Evolutionary conservation across 2,329 filamentous ascomycete genomes (phyloP), one percentile per base, ranked within the genome.

Genomic region (Trichoderma sp.): DNA sequence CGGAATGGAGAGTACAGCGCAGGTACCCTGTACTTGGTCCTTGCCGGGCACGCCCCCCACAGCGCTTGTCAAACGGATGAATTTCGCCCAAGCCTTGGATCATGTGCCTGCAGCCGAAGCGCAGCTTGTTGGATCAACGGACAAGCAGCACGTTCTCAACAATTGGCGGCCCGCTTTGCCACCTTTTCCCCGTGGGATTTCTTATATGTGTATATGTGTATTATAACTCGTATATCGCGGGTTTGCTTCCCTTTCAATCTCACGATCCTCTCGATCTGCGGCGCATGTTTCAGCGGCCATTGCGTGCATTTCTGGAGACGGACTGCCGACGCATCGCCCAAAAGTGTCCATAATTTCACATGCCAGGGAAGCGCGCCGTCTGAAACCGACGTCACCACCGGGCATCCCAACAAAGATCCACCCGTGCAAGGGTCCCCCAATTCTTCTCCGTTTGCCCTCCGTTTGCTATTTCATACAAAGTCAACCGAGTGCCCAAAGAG

Each of bases 121-220:
- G 50, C 67, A 38, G 67, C 60, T 71, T 75, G 60, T 59, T 75
- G 68, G 74, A 71, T 75, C 56, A 62, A 74, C 45, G 63, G 71
- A 74, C 63, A 59, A 33, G 64, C 64, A 68, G 53, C 72, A 75
- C 64, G 69, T 75, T 68, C 72, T 75, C 72, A 75, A 75, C 72
- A 75, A 75, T 74, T 67, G 62, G 63, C 41, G 63, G 29, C 72
- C 72, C 29, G 62, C 45, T 38, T 67, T 38, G 71, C 71, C 50
- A 38, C 63, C 59, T 21, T 59, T 45, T 50, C 14, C 16, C 24
- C 27, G 50, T 59, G 56, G 56, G 24, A 27, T 16, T 31, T 6
- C 12, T 53, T 14, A 33, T 63, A 7, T 14, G 9, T 62, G 18
- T 6, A 21, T 5, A 53, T 12, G 41, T 62, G 59, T 21, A 18